Base-by-base conservation (phyloP, 108 stramenopile genomes). In the Pseudonitzschia multiseries region DNA sequence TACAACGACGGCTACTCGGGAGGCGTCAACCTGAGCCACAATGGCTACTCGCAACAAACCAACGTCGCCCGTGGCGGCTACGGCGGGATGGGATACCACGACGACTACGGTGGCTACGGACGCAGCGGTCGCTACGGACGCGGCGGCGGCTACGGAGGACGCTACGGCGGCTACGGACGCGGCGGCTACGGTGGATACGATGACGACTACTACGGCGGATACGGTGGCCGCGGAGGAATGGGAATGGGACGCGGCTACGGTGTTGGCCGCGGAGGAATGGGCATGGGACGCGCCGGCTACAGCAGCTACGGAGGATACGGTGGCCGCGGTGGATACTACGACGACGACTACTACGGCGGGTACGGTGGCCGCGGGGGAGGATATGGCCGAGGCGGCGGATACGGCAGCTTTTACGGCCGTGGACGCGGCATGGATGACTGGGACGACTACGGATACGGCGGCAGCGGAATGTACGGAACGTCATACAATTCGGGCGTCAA, bases 1-100 rank as follows among this genome's bases (percentile, higher is more conserved):
- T 67, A 67, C 65, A 67, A 67, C 44, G 65, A 67, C 21, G 65
- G 65, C 44, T 67, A 67, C 65, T 63, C 62, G 31, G 65, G 65
- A 3, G 65, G 65, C 22, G 65, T 67, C 48, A 67, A 67, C 36
- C 15, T 67, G 6, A 67, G 65, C 27, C 48, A 67, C 42, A 67
- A 67, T 20, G 65, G 65, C 12, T 48, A 48, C 28, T 48, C 44
- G 27, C 65, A 67, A 50, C 65, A 67, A 22, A 67, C 65, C 15
- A 67, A 67, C 5, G 44, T 67, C 14, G 42, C 65, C 28, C 65
- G 65, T 21, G 65, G 65, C 5, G 44, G 65, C 4, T 48, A 67
- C 2, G 65, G 65, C 15, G 61, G 59, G 0, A 8, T 60, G 22
- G 65, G 44, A 22, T 44, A 46, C 44, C 21, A 67, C 24, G 65